Conservation (phyloP, 176 grass and related monocot species). For the Panicum miliaceum region DNA sequence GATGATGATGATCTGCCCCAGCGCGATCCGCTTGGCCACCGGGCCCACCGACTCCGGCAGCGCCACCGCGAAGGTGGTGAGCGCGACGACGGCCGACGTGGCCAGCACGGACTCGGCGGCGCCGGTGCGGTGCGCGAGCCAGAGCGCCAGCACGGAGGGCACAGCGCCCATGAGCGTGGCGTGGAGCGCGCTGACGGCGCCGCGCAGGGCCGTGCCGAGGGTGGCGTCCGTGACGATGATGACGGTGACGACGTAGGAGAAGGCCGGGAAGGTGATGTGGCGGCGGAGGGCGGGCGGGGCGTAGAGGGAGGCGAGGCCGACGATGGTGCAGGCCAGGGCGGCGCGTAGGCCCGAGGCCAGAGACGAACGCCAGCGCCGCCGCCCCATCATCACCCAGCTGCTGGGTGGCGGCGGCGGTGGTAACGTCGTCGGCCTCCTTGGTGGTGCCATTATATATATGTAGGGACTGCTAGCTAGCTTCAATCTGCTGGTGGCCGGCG, state of each 20-base stretch:
- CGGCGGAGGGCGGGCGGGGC: constrained; percentile 34
- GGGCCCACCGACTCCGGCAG: constrained; percentile 47
- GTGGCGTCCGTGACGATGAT: constrained; percentile 69
- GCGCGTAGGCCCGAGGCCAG: constrained; percentile 59
- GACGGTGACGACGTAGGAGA: constrained; percentile 74
- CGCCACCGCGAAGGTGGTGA: constrained; percentile 64
- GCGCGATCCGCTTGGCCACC: constrained; percentile 74
- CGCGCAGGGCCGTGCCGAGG: constrained; percentile 56
- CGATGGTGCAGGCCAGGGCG: constrained; percentile 65
- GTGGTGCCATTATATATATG: no score
- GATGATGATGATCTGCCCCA: constrained; percentile 80
- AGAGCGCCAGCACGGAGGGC: constrained; percentile 67
- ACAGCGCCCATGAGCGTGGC: constrained; percentile 67
- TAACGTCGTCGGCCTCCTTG: no score
- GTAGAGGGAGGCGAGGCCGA: constrained; percentile 63
- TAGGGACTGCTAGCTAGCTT: no score
- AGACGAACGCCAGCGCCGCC: constrained; percentile 47
- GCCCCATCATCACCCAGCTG: background rate
- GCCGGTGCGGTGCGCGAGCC: constrained; percentile 51
- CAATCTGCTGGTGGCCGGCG: no score
- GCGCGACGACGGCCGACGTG: constrained; percentile 52
- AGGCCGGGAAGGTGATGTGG: constrained; percentile 72
- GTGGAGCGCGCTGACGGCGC: constrained; percentile 50
- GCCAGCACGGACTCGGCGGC: constrained; percentile 37
- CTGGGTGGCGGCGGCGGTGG: no score